Conservation (phyloP, 1,139 yeast species). For the Saccharomyces pastorianus region DNA sequence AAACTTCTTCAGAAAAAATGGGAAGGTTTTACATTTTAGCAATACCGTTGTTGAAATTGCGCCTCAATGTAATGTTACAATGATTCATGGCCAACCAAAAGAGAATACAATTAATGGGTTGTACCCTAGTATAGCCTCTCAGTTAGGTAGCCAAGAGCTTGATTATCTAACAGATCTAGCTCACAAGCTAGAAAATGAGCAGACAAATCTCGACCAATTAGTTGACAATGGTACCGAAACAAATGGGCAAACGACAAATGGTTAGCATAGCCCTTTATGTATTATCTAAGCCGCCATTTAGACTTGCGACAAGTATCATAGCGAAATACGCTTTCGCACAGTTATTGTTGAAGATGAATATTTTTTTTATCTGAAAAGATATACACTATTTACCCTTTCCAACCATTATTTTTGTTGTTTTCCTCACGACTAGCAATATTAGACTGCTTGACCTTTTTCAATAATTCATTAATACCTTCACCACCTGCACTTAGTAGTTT, state of each 20-base stretch:
- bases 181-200: slow-evolving; percentile 64
- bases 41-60: slow-evolving; percentile 95
- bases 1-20: slow-evolving; percentile 94
- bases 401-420: not conserved
- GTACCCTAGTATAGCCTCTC: slow-evolving; percentile 92
- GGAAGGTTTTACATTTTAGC: slow-evolving; percentile 91
- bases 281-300: too few species aligned
- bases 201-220: slow-evolving; percentile 31
- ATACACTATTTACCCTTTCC: not conserved
- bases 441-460: slow-evolving; percentile 17
- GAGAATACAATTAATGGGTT: slow-evolving; percentile 90
- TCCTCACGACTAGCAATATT: not conserved
- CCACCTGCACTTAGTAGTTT: slow-evolving; percentile 29
- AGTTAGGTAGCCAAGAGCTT: slow-evolving; percentile 93
- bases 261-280: too few species aligned
- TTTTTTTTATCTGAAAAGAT: slow-evolving; percentile 3
- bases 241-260: slow-evolving; percentile 32
- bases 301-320: slow-evolving; percentile 52
- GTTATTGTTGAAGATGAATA: slow-evolving; percentile 63
- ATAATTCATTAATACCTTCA: slow-evolving; percentile 18
- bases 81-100: slow-evolving; percentile 93
- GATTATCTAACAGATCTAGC: slow-evolving; percentile 87
- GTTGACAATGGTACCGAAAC: slow-evolving; percentile 43
- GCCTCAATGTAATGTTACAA: slow-evolving; percentile 84
- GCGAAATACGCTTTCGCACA: not conserved